Evolutionary conservation across 768 basidiomycete species (phyloP).

Genomic region (Holtermanniella nyarrowii): DNA sequence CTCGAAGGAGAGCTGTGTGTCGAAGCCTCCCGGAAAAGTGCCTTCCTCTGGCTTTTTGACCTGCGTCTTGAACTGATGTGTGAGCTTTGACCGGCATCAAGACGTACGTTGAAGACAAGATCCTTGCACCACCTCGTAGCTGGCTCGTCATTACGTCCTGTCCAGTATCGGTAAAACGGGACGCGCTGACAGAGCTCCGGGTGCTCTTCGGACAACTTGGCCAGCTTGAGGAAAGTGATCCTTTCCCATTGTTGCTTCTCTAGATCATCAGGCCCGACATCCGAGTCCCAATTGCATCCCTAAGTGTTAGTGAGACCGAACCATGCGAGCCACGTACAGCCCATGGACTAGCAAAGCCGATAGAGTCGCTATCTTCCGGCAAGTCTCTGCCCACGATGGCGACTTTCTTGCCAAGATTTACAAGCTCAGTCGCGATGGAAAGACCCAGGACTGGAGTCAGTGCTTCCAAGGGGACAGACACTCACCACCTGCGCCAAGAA

Average conservation of each 20-base stretch:
- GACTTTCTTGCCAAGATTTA: slow-evolving; percentile 23
- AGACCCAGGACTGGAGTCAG: slow-evolving; percentile 38
- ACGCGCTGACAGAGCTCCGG: slow-evolving; percentile 29
- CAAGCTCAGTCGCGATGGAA: slow-evolving; percentile 34
- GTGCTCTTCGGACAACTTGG: slow-evolving; percentile 17
- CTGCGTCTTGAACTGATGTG: not conserved
- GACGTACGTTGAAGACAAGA: slow-evolving; percentile 19
- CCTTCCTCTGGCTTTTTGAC: not conserved
- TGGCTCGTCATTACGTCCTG: slow-evolving; percentile 3
- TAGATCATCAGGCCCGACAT: slow-evolving; percentile 15
- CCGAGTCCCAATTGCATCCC: slow-evolving; percentile 40
- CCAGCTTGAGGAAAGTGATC: slow-evolving; percentile 21
- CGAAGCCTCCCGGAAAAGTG: not conserved
- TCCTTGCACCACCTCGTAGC: slow-evolving; percentile 22
- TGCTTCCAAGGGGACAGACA: not conserved
- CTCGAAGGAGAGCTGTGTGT: slow-evolving; percentile 44
- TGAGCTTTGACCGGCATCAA: too few species aligned
- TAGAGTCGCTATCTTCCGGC: slow-evolving; percentile 31
- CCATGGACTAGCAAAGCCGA: slow-evolving; percentile 41
- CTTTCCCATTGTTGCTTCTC: slow-evolving; percentile 18
- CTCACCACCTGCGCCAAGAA: slow-evolving; percentile 38
- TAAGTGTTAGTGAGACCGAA: too few species aligned
- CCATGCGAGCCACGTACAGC: too few species aligned
- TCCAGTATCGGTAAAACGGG: slow-evolving; percentile 21
- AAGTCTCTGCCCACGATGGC: slow-evolving; percentile 38